phyloP scores from a whole-genome alignment of 345 rosid genomes.

The Aegle marmelos region DNA sequence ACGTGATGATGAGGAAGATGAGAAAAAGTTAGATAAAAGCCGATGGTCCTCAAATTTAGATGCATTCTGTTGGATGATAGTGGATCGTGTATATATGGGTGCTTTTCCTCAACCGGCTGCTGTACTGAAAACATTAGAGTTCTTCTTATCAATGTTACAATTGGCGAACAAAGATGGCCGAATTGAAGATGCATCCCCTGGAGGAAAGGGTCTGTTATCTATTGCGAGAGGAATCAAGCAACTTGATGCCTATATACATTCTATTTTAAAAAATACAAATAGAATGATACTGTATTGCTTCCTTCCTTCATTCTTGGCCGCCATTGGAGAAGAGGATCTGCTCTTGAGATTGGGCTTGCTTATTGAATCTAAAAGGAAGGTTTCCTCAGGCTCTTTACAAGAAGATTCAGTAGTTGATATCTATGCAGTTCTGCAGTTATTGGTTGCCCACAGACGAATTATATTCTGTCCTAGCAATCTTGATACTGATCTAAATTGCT shows the following conservation, averaged over 20 bases:
- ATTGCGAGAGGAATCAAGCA: slow-evolving; percentile 79
- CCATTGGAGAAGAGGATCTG: slow-evolving; percentile 82
- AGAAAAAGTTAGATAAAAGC: slow-evolving; percentile 82
- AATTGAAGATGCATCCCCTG: slow-evolving; percentile 85
- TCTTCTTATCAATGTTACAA: slow-evolving; percentile 91
- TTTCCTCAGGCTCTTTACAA: slow-evolving; percentile 39
- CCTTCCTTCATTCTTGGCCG: slow-evolving; percentile 81
- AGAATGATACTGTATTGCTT: slow-evolving; percentile 90
- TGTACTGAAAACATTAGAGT: slow-evolving; percentile 82
- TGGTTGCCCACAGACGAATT: slow-evolving; percentile 86
- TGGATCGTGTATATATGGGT: slow-evolving; percentile 96
- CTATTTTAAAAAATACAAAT: slow-evolving; percentile 87
- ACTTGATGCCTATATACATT: slow-evolving; percentile 87
- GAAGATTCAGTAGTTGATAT: slow-evolving; percentile 80
- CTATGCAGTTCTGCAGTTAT: slow-evolving; percentile 77
- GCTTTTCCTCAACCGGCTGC: slow-evolving; percentile 86
- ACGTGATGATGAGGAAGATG: slow-evolving; percentile 98
- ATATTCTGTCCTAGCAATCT: slow-evolving; percentile 94
- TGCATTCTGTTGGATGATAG: slow-evolving; percentile 93
- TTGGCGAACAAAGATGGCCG: slow-evolving; percentile 96
- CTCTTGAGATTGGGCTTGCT: slow-evolving; percentile 77
- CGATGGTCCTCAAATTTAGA: slow-evolving; percentile 95
- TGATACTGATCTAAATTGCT: slow-evolving; percentile 91
- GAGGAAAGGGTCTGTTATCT: slow-evolving; percentile 87
- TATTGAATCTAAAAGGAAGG: slow-evolving; percentile 63